Conservation (phyloP, 306 rosid species). For the Fagus sylvatica region DNA sequence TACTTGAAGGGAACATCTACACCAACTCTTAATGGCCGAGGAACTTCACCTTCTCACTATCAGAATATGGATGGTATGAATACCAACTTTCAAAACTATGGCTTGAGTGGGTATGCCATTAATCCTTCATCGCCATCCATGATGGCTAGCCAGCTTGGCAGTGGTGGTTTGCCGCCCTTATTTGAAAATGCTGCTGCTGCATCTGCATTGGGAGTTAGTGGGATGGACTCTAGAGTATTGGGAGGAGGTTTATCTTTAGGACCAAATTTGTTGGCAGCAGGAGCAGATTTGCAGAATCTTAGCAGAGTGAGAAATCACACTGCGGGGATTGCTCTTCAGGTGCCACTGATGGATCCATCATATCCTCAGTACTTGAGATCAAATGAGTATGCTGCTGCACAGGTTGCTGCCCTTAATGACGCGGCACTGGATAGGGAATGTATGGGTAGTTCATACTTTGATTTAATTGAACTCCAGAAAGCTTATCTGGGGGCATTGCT, state of each 20-base stretch:
- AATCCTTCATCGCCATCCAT: slow-evolving; percentile 70
- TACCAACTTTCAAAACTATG: slow-evolving; percentile 61
- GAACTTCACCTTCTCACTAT: slow-evolving; percentile 55
- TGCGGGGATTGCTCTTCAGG: slow-evolving; percentile 65
- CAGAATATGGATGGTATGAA: slow-evolving; percentile 68
- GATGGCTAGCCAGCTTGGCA: slow-evolving; percentile 83
- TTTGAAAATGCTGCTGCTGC: slow-evolving; percentile 80
- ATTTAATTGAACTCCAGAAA: slow-evolving; percentile 77
- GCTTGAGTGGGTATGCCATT: slow-evolving; percentile 65
- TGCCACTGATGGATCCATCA: slow-evolving; percentile 78
- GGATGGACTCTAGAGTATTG: slow-evolving; percentile 72
- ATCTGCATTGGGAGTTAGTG: slow-evolving; percentile 64
- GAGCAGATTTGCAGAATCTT: slow-evolving; percentile 60
- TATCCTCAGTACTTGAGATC: slow-evolving; percentile 86
- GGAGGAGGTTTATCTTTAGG: slow-evolving; percentile 66
- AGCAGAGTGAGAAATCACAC: slow-evolving; percentile 72
- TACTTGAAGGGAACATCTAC: slow-evolving; percentile 65
- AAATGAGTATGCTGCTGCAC: slow-evolving; percentile 74
- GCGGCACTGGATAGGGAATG: slow-evolving; percentile 67
- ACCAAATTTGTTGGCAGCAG: slow-evolving; percentile 32
- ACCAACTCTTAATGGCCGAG: slow-evolving; percentile 45
- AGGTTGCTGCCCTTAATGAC: slow-evolving; percentile 71
- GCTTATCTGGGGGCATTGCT: slow-evolving; percentile 72
- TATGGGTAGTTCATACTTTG: slow-evolving; percentile 72
- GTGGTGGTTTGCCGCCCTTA: slow-evolving; percentile 63